Percentiles rank a stretch among this genome's conserved stretches.
Conservation (phyloP, 164 flowering plant species). For the Stephania yunnanensis region DNA sequence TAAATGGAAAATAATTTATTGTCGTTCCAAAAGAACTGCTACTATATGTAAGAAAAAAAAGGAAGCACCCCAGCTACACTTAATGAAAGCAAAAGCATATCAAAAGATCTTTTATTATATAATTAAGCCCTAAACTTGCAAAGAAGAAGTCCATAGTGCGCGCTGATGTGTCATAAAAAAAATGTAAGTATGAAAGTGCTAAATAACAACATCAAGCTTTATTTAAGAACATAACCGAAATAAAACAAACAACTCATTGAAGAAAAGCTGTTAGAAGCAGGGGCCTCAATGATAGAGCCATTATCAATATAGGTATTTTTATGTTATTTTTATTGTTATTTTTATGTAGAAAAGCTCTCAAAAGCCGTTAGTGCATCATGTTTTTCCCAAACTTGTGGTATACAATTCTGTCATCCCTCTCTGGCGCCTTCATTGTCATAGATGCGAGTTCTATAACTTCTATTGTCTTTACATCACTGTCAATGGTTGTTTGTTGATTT, state of each 20-base stretch:
- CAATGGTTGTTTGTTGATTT: not conserved
- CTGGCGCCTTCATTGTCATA: constrained; percentile 94
- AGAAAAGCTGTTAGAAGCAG: too few relatives aligned
- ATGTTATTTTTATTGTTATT: constrained; percentile 4
- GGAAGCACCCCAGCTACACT: not conserved
- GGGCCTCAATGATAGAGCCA: too few relatives aligned
- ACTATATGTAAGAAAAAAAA: not conserved
- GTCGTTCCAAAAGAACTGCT: not conserved
- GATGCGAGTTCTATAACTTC: too few relatives aligned
- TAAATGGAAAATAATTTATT: too few relatives aligned
- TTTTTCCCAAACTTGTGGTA: constrained; percentile 98
- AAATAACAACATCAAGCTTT: too few relatives aligned
- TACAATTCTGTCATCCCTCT: constrained; percentile 98
- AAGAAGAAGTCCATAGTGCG: not conserved
- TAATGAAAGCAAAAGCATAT: not conserved
- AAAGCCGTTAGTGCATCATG: constrained; percentile 83
- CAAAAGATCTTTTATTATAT: not conserved
- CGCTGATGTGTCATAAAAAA: not conserved
- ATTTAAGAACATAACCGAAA: too few relatives aligned
- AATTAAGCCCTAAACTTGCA: not conserved
- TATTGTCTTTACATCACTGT: not conserved
- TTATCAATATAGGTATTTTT: not conserved
- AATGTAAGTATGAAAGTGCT: too few relatives aligned
- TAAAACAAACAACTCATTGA: too few relatives aligned
- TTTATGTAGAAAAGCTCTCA: constrained; percentile 77